phyloP scores from a whole-genome alignment of 805 yeast genomes.

The Candida mattraensis region DNA sequence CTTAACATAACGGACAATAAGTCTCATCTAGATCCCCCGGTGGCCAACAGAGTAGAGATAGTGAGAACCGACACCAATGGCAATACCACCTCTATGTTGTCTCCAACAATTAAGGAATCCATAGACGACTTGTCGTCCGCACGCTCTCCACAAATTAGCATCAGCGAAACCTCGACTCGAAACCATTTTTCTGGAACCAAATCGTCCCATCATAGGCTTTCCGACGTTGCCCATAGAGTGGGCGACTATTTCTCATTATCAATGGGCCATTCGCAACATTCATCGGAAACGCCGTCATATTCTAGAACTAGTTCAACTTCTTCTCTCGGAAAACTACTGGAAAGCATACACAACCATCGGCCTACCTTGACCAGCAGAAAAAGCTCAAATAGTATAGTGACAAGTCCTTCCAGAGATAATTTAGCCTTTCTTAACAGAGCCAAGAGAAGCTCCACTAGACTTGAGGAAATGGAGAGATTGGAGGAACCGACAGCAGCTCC shows the following conservation, averaged over 20 bases:
- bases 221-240: slow-evolving; percentile 32
- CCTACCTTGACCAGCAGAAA: slow-evolving; percentile 13
- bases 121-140: too few relatives aligned
- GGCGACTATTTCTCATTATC: slow-evolving; percentile 27
- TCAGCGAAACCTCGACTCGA: too few relatives aligned
- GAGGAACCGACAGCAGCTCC: slow-evolving; percentile 2
- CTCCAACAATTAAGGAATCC: too few relatives aligned
- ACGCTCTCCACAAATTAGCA: too few relatives aligned
- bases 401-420: slow-evolving; percentile 20
- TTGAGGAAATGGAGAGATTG: slow-evolving; percentile 6
- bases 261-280: slow-evolving; percentile 13
- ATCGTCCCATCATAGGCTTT: slow-evolving; percentile 25
- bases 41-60: too few relatives aligned
- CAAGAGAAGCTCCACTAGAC: slow-evolving; percentile 13
- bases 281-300: slow-evolving; percentile 12
- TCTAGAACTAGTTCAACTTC: slow-evolving; percentile 27
- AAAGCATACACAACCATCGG: slow-evolving; percentile 15
- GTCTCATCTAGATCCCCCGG: too few relatives aligned
- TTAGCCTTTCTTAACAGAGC: slow-evolving; percentile 11
- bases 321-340: slow-evolving; percentile 26
- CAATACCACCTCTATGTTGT: too few relatives aligned
- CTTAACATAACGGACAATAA: too few relatives aligned
- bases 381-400: slow-evolving; percentile 13
- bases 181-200: too few relatives aligned
- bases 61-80: too few relatives aligned